Percentiles rank a stretch among this genome's conserved stretches.
Evolutionary conservation across 331 rosid species (phyloP).

Genomic region (Pyracantha coccinea): DNA sequence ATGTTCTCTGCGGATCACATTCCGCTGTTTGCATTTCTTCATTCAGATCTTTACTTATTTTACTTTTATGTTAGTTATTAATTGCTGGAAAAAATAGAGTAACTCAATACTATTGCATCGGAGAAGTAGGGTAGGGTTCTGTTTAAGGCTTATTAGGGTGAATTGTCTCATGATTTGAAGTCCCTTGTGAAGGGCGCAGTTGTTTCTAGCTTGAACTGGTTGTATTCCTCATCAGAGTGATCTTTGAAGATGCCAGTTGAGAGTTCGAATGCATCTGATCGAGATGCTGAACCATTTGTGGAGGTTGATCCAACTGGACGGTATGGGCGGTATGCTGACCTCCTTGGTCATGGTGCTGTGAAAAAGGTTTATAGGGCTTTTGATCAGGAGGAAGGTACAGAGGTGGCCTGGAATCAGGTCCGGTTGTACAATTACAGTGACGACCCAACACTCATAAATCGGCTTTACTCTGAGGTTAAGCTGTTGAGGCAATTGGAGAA

Average conservation of each 20-base stretch:
- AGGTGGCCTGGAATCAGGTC: conserved; percentile 97
- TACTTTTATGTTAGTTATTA: neutral
- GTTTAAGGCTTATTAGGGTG: conserved; percentile 3
- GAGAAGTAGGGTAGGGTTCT: neutral
- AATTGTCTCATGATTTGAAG: neutral
- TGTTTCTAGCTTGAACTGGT: neutral
- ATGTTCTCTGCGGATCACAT: conserved; percentile 68
- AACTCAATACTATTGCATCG: neutral
- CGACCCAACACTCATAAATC: conserved; percentile 52
- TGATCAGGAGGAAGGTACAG: conserved; percentile 88
- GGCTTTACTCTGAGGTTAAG: conserved; percentile 70
- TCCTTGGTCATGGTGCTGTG: conserved; percentile 90
- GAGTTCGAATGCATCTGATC: conserved; percentile 18
- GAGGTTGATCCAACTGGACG: conserved; percentile 88
- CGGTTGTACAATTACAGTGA: conserved; percentile 52
- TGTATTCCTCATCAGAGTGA: conserved; percentile 4
- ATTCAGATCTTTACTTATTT: neutral
- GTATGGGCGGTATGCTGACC: conserved; percentile 64
- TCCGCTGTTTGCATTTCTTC: conserved; percentile 29
- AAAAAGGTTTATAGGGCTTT: conserved; percentile 84
- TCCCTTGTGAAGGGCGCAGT: neutral
- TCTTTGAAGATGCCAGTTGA: conserved; percentile 62
- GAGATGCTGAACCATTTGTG: conserved; percentile 55
- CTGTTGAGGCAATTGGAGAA: conserved; percentile 52
- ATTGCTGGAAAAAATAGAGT: neutral